Conservation (phyloP, 2,329 filamentous ascomycete genomes). For the Septoria linicola region DNA sequence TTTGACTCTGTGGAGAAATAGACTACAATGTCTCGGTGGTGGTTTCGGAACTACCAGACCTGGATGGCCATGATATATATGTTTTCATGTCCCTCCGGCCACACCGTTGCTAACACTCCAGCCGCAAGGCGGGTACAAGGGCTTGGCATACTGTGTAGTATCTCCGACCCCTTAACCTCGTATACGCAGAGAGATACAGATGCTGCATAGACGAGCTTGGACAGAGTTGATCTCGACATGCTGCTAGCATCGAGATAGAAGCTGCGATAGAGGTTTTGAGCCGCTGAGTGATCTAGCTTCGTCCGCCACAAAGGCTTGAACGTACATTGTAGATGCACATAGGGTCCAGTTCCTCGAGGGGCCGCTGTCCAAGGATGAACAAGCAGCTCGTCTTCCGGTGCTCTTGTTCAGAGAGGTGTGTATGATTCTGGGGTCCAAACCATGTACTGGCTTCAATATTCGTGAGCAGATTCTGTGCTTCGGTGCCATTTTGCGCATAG, state of each 20-base stretch:
- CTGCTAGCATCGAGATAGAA: neutral
- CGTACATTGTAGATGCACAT: too few relatives aligned
- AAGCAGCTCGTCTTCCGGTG: too few relatives aligned
- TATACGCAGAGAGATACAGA: neutral
- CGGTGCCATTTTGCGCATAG: too few relatives aligned
- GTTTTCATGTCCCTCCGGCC: neutral
- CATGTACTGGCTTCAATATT: too few relatives aligned
- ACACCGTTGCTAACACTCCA: neutral
- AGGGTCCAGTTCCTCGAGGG: too few relatives aligned
- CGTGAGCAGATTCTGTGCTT: too few relatives aligned
- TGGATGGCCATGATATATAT: neutral
- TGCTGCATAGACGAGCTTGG: neutral
- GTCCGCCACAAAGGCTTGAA: too few relatives aligned
- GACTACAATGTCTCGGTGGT: neutral
- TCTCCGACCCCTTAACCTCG: constrained; percentile 1
- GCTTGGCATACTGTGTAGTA: neutral
- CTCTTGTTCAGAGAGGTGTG: too few relatives aligned
- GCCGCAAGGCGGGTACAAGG: neutral
- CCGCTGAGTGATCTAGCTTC: neutral
- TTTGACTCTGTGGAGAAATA: neutral
- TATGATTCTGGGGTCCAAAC: too few relatives aligned
- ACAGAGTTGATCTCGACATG: neutral
- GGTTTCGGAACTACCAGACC: neutral
- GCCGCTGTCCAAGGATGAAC: too few relatives aligned
- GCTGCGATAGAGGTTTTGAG: neutral